These are phyloP conservation scores for Boletus rubescentipes DNA, from an alignment of 768 basidiomycete species.

Conservation along the genomic window DNA sequence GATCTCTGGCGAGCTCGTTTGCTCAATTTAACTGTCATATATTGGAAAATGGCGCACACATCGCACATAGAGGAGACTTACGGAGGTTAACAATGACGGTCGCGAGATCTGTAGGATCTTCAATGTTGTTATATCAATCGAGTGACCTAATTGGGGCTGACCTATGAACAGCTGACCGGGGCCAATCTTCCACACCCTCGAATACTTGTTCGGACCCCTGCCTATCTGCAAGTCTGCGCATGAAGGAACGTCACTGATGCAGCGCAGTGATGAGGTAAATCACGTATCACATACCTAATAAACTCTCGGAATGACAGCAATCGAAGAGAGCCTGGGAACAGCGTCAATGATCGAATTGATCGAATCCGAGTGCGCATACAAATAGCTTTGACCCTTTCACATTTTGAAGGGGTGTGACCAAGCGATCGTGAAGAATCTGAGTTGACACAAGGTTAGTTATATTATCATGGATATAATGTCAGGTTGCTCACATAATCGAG, in stretches of 20 bases:
- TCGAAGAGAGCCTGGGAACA: conserved; percentile 25
- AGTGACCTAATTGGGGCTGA: neutral
- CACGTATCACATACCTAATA: conserved; percentile 19
- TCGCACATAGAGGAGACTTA: neutral
- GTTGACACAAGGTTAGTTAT: neutral
- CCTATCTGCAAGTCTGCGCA: conserved; percentile 20
- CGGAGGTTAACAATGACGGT: conserved; percentile 4
- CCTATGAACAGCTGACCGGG: conserved; percentile 18
- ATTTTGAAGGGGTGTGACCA: conserved; percentile 19
- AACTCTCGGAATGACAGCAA: conserved; percentile 31
- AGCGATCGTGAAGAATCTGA: conserved; percentile 21
- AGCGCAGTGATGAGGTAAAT: neutral
- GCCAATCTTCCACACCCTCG: conserved; percentile 15
- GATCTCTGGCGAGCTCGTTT: neutral
- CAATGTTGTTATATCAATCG: neutral
- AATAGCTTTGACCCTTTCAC: conserved; percentile 22
- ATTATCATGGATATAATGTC: neutral
- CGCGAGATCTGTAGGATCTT: conserved; percentile 4
- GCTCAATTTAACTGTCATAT: conserved; percentile 6
- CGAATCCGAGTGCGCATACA: conserved; percentile 2
- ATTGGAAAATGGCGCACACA: neutral
- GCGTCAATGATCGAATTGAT: neutral
- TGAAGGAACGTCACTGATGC: neutral
- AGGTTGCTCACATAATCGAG: conserved; percentile 20
- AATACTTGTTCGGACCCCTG: conserved; percentile 12